Percentiles rank a stretch among this genome's conserved stretches.
phyloP scores from a whole-genome alignment of 192 early-diverging fungal species.

The Rhizophagus prolifer region DNA sequence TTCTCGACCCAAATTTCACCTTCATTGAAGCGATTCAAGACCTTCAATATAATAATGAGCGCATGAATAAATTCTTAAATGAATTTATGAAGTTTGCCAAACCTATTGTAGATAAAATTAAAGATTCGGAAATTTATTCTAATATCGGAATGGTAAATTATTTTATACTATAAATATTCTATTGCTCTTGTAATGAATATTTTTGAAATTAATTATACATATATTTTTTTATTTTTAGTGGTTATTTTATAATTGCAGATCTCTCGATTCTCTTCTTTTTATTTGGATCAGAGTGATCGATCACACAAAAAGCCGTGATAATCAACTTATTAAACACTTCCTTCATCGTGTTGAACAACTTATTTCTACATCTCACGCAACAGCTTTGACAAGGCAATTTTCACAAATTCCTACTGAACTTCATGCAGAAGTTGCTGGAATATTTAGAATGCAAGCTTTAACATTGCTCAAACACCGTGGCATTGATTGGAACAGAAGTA shows the following conservation, averaged over 20 bases:
- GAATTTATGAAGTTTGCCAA: not conserved
- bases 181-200: not conserved
- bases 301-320: not conserved
- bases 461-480: not conserved
- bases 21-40: conserved; percentile 7
- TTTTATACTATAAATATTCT: not conserved
- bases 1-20: not conserved
- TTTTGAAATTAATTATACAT: not conserved
- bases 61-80: not conserved
- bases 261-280: not conserved
- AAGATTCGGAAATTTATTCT: not conserved
- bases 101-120: not conserved
- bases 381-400: not conserved
- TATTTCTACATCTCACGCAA: not conserved
- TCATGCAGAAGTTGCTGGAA: not conserved
- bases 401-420: not conserved
- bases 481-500: not conserved
- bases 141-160: conserved; percentile 2
- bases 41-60: not conserved
- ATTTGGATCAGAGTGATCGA: not conserved
- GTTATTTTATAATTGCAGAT: not conserved
- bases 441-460: not conserved
- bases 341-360: not conserved
- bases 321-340: not conserved
- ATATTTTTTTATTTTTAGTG: not conserved